Percentiles rank a stretch among this genome's conserved stretches.
phyloP scores from a whole-genome alignment of 164 flowering plant species.

The Piper betle region DNA sequence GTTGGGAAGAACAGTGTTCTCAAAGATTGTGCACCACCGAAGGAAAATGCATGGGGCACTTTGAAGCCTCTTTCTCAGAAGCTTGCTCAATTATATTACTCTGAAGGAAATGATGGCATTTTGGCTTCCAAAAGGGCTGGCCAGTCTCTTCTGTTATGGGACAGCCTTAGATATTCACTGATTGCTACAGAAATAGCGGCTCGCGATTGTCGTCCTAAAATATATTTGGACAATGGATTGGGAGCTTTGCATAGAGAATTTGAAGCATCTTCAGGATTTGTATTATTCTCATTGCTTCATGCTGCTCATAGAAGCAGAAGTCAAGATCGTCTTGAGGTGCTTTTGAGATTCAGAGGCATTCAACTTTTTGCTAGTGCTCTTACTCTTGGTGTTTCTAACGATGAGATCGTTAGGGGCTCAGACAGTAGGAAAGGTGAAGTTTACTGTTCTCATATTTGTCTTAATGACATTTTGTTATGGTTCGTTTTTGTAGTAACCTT shows the following conservation, averaged over 20 bases:
- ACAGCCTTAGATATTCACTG: slow-evolving; percentile 71
- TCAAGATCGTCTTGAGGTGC: slow-evolving; percentile 36
- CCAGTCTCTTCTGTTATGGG: slow-evolving; percentile 69
- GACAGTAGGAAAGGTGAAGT: slow-evolving; percentile 28
- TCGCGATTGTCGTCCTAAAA: slow-evolving; percentile 35
- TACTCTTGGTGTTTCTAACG: slow-evolving; percentile 34
- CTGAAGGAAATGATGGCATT: slow-evolving; percentile 30
- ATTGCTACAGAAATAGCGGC: slow-evolving; percentile 78
- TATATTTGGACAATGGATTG: slow-evolving; percentile 30
- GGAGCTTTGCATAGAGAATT: slow-evolving; percentile 46
- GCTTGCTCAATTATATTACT: slow-evolving; percentile 55
- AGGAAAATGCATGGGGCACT: slow-evolving; percentile 18
- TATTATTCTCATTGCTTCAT: slow-evolving; percentile 49
- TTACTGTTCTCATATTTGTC: not conserved
- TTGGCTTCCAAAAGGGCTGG: slow-evolving; percentile 32
- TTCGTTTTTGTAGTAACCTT: no score
- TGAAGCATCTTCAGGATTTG: slow-evolving; percentile 49
- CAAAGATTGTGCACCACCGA: slow-evolving; percentile 20
- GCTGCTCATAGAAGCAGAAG: slow-evolving; percentile 33
- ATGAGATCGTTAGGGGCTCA: slow-evolving; percentile 14
- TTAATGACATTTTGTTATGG: not conserved
- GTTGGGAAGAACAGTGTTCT: slow-evolving; percentile 28
- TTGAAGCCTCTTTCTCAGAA: slow-evolving; percentile 34
- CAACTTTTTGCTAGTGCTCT: slow-evolving; percentile 57
- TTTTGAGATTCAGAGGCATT: slow-evolving; percentile 63